Conservation (phyloP, 1,284 basidiomycete species). For the Cystobasidium slooffiae region DNA sequence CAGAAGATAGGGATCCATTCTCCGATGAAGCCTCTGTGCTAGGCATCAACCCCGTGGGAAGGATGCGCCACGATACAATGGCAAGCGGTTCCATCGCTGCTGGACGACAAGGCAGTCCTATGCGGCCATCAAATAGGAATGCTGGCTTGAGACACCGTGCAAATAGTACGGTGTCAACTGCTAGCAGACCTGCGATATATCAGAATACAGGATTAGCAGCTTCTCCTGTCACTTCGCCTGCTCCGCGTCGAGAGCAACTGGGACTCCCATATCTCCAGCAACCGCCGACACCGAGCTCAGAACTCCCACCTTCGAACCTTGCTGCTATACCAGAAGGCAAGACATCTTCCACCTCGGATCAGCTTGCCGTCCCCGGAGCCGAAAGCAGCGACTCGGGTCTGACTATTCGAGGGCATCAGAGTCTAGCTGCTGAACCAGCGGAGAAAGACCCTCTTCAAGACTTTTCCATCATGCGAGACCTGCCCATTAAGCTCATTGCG, state of each 20-base stretch:
- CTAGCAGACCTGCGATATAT: conserved; percentile 30
- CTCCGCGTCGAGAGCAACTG: conserved; percentile 8
- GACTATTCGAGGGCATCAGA: background rate
- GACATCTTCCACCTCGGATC: conserved; percentile 3
- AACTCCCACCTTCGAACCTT: background rate
- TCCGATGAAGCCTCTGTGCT: conserved; percentile 20
- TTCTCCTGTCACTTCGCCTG: conserved; percentile 24
- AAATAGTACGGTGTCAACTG: conserved; percentile 23
- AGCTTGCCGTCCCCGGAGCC: conserved; percentile 34
- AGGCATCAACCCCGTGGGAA: conserved; percentile 7
- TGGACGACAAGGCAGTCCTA: conserved; percentile 22
- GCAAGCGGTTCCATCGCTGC: conserved; percentile 23
- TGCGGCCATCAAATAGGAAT: conserved; percentile 1
- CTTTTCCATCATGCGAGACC: conserved; percentile 47
- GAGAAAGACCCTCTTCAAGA: conserved; percentile 38
- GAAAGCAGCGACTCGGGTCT: conserved; percentile 13
- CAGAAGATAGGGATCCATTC: conserved; percentile 29
- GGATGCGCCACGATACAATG: conserved; percentile 34
- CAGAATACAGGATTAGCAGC: conserved; percentile 36
- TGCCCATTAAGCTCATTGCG: conserved; percentile 51
- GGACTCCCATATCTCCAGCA: conserved; percentile 14
- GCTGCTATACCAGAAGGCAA: conserved; percentile 45
- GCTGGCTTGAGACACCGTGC: conserved; percentile 14
- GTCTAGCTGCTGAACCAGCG: background rate
- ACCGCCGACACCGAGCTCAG: background rate